Evolutionary conservation across 169 alveolate genomes (phyloP).

Genomic region (Plasmodium adleri): DNA sequence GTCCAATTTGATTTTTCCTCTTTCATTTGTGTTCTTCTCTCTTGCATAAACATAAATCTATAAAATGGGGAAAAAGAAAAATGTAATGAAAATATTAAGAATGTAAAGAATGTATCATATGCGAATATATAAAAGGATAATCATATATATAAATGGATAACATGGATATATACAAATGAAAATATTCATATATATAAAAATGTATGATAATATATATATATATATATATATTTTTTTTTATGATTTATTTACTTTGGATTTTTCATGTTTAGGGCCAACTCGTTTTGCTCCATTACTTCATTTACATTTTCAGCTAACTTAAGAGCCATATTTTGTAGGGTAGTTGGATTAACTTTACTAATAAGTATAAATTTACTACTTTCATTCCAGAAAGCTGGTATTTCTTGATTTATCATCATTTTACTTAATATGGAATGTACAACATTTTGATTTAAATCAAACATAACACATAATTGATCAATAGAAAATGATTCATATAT

Average conservation of each 20-base stretch:
- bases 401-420: conserved; percentile 92
- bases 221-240: background rate
- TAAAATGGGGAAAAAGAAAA: background rate
- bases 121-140: background rate
- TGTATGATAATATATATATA: background rate
- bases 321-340: conserved; percentile 89
- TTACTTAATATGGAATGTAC: conserved; percentile 92
- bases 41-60: conserved; percentile 71
- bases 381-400: conserved; percentile 94
- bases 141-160: background rate
- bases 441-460: conserved; percentile 84
- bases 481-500: conserved; percentile 91
- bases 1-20: conserved; percentile 66
- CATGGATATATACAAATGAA: background rate
- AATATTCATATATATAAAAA: background rate
- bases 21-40: conserved; percentile 52
- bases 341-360: conserved; percentile 92
- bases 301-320: conserved; percentile 88
- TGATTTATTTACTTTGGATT: conserved; percentile 85
- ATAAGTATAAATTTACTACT: conserved; percentile 90
- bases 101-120: too few relatives aligned
- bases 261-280: conserved; percentile 89
- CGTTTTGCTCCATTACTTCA: conserved; percentile 91
- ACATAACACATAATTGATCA: conserved; percentile 89
- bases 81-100: background rate